Evolutionary conservation across 2,329 filamentous ascomycete genomes (phyloP), one percentile per base, ranked within the genome.

Genomic region (Clonostachys rhizophaga): DNA sequence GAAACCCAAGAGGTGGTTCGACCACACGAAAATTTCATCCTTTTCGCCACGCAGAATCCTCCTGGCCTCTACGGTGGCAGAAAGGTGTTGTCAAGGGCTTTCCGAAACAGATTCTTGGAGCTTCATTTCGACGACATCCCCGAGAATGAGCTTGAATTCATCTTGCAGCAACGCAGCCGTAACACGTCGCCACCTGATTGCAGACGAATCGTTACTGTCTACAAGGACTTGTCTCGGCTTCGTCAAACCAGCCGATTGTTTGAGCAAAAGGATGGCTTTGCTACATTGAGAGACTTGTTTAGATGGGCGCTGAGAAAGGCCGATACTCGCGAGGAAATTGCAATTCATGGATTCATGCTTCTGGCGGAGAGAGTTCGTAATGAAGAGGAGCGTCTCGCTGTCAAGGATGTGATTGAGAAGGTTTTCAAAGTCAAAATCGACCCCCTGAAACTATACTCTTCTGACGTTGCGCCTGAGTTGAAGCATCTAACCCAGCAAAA

Each of bases 81-180:
- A 56, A 99, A 99, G 62, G 84, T 89, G 1, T 75, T 99, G 8
- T 97, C 94, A 2, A 81, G 95, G 40, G 94, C 94, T 2, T 99
- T 99, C 67, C 84, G 95, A 47, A 99, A 99, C 64, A 83, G 94
- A 58, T 99, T 99, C 58, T 77, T 99, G 5, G 94, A 99, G 66
- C 74, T 99, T 5, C 94, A 99, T 65, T 97, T 96, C 58, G 94
- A 97, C 56, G 95, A 99, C 59, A 99, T 99, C 20, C 94, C 94
- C 0, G 90, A 97, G 61, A 86, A 90, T 52, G 95, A 99, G 61
- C 71, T 99, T 41, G 90, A 95, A 58, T 89, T 84, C 40, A 99
- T 99, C 56, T 65, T 99, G 34, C 89, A 95, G 60, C 85, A 90
- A 61, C 81, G 95, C 50, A 95, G 91, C 49, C 83, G 91, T 57